A percentile compares a stretch with the other conserved stretches of the same genome.
These are phyloP conservation scores for Penicillium coprophilum DNA, from an alignment of 495 filamentous ascomycete genomes.

Conservation along the genomic window DNA sequence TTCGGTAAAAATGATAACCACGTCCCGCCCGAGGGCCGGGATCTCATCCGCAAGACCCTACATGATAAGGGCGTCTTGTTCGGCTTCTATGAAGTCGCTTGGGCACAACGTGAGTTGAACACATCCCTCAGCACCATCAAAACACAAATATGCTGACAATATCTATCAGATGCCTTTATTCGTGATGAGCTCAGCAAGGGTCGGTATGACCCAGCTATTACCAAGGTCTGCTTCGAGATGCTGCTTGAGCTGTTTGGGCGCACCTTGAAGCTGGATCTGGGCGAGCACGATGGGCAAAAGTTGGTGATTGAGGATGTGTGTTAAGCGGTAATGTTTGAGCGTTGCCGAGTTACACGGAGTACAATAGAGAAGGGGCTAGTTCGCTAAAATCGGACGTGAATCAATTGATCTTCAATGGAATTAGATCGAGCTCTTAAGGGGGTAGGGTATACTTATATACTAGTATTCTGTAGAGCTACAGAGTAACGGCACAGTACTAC, in stretches of 20 bases:
- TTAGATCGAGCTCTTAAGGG: neutral
- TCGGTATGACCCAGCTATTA: constrained; percentile 84
- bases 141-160: neutral
- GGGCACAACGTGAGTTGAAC: constrained; percentile 72
- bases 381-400: neutral
- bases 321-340: constrained; percentile 26
- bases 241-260: constrained; percentile 82
- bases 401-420: neutral
- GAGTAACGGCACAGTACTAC: neutral
- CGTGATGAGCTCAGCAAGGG: constrained; percentile 94
- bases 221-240: constrained; percentile 89
- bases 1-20: constrained; percentile 89
- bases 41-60: constrained; percentile 81
- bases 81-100: constrained; percentile 84
- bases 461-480: neutral
- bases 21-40: constrained; percentile 80
- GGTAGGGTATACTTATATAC: neutral
- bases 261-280: constrained; percentile 74
- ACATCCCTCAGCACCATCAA: neutral
- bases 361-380: neutral
- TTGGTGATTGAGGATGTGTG: constrained; percentile 60
- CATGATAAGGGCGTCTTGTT: constrained; percentile 73
- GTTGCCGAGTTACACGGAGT: neutral
- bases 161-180: constrained; percentile 73
- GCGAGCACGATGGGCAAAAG: constrained; percentile 50